Conservation (phyloP, 495 filamentous ascomycete species). For the Diplogelasinospora grovesii region DNA sequence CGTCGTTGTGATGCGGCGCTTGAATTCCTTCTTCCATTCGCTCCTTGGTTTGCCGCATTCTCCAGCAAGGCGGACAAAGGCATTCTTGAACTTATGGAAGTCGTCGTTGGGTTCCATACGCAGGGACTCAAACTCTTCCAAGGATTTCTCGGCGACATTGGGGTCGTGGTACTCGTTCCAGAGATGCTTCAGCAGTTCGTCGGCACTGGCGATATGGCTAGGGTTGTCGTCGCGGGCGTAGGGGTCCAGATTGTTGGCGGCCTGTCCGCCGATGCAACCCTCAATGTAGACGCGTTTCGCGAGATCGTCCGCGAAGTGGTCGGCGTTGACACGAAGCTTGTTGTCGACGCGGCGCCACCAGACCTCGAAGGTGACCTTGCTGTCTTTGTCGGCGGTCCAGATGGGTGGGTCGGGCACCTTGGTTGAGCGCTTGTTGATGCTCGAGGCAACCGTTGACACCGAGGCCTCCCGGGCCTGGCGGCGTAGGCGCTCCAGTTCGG, state of each 20-base stretch:
- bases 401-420: too few species aligned
- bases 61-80: neutral
- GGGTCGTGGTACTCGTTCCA: neutral
- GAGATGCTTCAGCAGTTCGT: neutral
- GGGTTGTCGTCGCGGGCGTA: neutral
- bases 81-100: constrained; percentile 1
- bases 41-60: neutral
- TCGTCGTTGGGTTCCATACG: neutral
- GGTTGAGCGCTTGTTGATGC: too few species aligned
- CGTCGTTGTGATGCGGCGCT: neutral
- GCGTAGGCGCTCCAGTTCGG: too few species aligned
- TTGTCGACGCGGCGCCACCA: too few species aligned
- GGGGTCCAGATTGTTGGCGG: neutral
- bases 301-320: constrained; percentile 1
- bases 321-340: neutral
- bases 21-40: neutral
- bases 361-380: too few species aligned
- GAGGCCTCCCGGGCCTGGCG: too few species aligned
- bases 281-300: neutral
- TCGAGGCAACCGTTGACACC: too few species aligned
- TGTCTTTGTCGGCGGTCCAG: too few species aligned
- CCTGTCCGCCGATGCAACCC: neutral
- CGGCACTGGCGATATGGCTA: neutral
- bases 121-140: neutral
- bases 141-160: neutral